A percentile compares a stretch with the other conserved stretches of the same genome.
Evolutionary conservation across 495 filamentous ascomycete genomes (phyloP).

Genomic region (Pyrenopolyporus hunteri): DNA sequence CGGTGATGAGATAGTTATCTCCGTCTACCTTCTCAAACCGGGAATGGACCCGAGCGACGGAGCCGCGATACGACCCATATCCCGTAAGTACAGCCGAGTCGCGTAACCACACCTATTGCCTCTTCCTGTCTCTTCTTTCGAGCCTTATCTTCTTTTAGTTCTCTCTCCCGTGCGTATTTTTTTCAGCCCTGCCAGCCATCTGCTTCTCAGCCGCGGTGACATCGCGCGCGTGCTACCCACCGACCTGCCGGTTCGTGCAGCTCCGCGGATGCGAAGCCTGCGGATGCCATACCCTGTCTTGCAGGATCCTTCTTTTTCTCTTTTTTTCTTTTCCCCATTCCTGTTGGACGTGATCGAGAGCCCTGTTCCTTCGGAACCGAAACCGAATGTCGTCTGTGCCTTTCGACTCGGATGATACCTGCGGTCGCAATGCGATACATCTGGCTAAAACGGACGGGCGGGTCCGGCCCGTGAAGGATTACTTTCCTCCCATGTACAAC

Average conservation of each 20-base stretch:
- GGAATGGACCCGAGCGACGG: slow-evolving; percentile 29
- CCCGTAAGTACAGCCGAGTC: slow-evolving; percentile 31
- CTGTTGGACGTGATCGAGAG: background rate
- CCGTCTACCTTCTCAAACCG: slow-evolving; percentile 26
- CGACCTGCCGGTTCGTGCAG: slow-evolving; percentile 1
- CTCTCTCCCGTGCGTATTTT: background rate
- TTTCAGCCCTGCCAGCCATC: slow-evolving; percentile 33
- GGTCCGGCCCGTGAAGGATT: slow-evolving; percentile 16
- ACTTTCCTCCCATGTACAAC: slow-evolving; percentile 7
- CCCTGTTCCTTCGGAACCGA: slow-evolving; percentile 7
- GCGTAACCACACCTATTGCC: slow-evolving; percentile 23
- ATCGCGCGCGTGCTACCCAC: slow-evolving; percentile 15
- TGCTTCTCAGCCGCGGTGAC: too few species aligned
- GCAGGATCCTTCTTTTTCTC: slow-evolving; percentile 1
- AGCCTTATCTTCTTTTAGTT: background rate
- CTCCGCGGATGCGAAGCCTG: slow-evolving; percentile 7
- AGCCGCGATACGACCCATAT: slow-evolving; percentile 23
- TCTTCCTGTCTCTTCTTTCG: background rate
- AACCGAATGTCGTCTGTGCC: slow-evolving; percentile 1
- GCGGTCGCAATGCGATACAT: slow-evolving; percentile 4
- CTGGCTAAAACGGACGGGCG: slow-evolving; percentile 25
- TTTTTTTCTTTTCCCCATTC: background rate
- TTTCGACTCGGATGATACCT: slow-evolving; percentile 8
- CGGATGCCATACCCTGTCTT: slow-evolving; percentile 15
- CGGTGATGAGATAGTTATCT: background rate